Evolutionary conservation across 1,139 yeast genomes (phyloP).

Genomic region (Scheffersomyces segobiensis): DNA sequence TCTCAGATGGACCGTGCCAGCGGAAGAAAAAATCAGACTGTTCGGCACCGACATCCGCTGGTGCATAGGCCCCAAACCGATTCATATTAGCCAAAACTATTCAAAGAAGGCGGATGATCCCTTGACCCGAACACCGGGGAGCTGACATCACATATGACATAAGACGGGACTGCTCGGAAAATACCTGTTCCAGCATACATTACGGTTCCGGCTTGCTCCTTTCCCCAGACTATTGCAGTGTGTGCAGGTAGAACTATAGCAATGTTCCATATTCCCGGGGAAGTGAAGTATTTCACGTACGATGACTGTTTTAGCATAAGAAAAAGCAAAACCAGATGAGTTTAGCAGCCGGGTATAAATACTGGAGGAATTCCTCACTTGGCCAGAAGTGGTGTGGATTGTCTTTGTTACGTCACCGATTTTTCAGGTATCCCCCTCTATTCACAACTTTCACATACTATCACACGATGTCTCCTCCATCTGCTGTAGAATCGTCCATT

Average conservation of each 20-base stretch:
- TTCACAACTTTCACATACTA: background rate
- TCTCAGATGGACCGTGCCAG: background rate
- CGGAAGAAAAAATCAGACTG: background rate
- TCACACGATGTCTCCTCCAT: slow-evolving; percentile 45
- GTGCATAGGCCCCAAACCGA: background rate
- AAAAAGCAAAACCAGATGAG: background rate
- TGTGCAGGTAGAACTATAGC: slow-evolving; percentile 1
- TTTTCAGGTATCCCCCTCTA: background rate
- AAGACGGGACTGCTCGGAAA: slow-evolving; percentile 8
- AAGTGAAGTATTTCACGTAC: background rate
- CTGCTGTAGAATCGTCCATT: slow-evolving; percentile 49
- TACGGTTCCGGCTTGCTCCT: slow-evolving; percentile 15
- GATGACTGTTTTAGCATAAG: background rate
- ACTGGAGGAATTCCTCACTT: slow-evolving; percentile 5
- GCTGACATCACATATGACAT: slow-evolving; percentile 6
- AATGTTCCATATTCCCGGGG: slow-evolving; percentile 21
- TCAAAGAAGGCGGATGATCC: slow-evolving; percentile 1
- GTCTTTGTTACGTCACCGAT: background rate
- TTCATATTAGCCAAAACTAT: background rate
- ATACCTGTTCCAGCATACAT: background rate
- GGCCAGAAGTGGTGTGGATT: background rate
- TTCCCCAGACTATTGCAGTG: slow-evolving; percentile 17
- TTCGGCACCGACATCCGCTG: background rate
- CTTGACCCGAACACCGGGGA: slow-evolving; percentile 6
- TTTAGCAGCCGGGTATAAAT: slow-evolving; percentile 12